Evolutionary conservation across 2,329 filamentous ascomycete species (phyloP), one percentile per base, ranked within the genome.

Genomic region (Pestalotiopsis sp.): DNA sequence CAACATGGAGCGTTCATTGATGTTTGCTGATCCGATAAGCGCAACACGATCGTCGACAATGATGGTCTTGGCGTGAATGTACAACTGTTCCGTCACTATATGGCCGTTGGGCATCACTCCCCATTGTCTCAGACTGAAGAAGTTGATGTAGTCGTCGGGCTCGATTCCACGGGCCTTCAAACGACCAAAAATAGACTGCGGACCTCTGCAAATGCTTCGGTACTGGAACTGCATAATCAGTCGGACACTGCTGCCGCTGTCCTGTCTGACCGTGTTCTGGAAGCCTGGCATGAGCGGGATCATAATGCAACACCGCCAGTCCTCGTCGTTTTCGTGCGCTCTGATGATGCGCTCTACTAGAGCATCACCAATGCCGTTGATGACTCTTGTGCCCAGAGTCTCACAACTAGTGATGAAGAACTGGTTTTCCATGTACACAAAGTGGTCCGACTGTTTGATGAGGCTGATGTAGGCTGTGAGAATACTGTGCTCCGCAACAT

Each of bases 261-360:
- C 93, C 72, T 94, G 91, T 73, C 97, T 94, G 23, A 99, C 95
- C 0, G 94, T 97, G 76, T 97, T 98, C 80, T 98, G 95, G 81
- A 98, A 99, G 2, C 96, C 96, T n/a, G 96, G 96, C 90, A 99
- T 97, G 39, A 99, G 85, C 1, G 96, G 96, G 69, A 99, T 97
- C 70, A 98, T 82, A 72, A 98, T 92, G 70, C 94, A 91, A 52
- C 93, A 94, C 71, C 93, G 91, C 96, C 96, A 99, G 67, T 94
- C 90, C 79, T 98, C 94, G 64, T 91, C 90, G 45, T 97, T 93
- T 73, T 91, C 88, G 73, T 94, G 88, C 0, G 96, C 96, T 69
- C 93, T 89, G 70, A 95, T 91, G 75, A 97, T 96, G 63, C 96
- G 93, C 75, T 97, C 93, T 9, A 98, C 95, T 39, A 99, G 85